phyloP scores from a whole-genome alignment of 148 eudicot genomes.

The Rhododendron ovatum region DNA sequence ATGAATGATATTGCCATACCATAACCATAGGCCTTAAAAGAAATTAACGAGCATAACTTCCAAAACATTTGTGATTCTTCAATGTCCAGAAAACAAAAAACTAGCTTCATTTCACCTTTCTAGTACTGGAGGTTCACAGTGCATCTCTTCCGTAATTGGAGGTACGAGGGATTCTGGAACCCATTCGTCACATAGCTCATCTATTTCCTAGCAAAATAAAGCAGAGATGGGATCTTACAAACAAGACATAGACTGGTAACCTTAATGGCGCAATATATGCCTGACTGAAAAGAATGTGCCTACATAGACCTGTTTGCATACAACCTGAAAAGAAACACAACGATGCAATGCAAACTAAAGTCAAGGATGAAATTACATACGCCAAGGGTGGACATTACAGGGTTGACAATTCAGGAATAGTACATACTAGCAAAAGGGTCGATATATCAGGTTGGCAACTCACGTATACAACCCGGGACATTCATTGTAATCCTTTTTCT shows the following conservation, averaged over 20 bases:
- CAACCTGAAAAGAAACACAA: neutral
- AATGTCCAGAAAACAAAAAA: neutral
- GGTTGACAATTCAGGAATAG: neutral
- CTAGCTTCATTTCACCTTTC: slow-evolving; percentile 58
- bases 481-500: neutral
- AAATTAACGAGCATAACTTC: neutral
- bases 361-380: neutral
- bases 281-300: neutral
- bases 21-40: neutral
- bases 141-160: slow-evolving; percentile 65
- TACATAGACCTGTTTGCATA: neutral
- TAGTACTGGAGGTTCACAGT: slow-evolving; percentile 68
- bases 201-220: slow-evolving; percentile 62
- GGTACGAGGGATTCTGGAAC: slow-evolving; percentile 95
- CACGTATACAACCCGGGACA: neutral
- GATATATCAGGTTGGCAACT: neutral
- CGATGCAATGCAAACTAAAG: neutral
- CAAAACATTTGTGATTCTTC: neutral
- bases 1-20: neutral
- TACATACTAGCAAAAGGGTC: neutral
- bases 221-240: neutral
- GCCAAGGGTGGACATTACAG: neutral
- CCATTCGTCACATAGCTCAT: slow-evolving; percentile 95
- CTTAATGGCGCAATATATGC: neutral
- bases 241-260: neutral